These are phyloP conservation scores for Puccinellia tenuiflora DNA, from an alignment of 176 grass and related monocot genomes.

Conservation along the genomic window DNA sequence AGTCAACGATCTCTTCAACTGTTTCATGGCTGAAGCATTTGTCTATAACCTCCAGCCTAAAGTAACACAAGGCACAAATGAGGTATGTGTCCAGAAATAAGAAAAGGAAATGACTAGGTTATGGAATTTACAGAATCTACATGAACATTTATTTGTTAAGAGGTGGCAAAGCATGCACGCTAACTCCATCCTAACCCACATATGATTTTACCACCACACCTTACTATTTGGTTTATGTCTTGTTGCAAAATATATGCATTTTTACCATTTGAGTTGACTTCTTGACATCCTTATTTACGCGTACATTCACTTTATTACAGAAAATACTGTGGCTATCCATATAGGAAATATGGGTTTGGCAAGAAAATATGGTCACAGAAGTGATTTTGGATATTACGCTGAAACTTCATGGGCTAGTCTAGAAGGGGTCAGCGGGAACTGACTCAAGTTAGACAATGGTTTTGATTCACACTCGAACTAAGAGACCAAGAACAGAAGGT, in stretches of 20 bases:
- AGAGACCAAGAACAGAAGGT: neutral
- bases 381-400: neutral
- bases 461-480: neutral
- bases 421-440: neutral
- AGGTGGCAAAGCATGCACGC: neutral
- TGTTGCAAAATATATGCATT: neutral
- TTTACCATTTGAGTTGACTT: neutral
- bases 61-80: constrained; percentile 24
- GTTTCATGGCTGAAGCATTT: constrained; percentile 85
- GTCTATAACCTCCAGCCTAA: constrained; percentile 83
- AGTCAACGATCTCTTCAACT: constrained; percentile 86
- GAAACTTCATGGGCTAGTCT: neutral
- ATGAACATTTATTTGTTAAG: neutral
- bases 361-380: neutral
- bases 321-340: neutral
- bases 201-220: neutral
- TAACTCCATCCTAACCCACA: neutral
- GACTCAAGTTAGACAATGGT: neutral
- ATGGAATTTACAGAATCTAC: neutral
- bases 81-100: neutral
- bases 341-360: neutral
- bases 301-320: neutral
- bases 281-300: neutral
- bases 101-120: neutral
- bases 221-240: neutral